Evolutionary conservation across 1,139 yeast species (phyloP).

Genomic region (Pichia sp.): DNA sequence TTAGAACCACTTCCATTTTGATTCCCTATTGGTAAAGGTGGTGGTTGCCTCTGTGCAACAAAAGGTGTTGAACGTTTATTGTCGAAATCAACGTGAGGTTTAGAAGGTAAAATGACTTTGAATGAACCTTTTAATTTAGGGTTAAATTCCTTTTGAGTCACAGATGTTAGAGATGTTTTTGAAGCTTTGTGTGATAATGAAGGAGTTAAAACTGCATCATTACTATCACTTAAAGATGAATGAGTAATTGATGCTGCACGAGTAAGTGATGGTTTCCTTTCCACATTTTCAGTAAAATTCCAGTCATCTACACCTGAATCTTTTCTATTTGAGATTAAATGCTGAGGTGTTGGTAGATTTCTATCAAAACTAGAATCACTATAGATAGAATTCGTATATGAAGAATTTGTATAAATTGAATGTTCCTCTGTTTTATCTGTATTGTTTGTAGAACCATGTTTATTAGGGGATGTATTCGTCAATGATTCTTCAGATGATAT

Average conservation of each 20-base stretch:
- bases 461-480: background rate
- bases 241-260: slow-evolving; percentile 26
- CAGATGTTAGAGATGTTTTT: background rate
- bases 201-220: slow-evolving; percentile 2
- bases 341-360: slow-evolving; percentile 58
- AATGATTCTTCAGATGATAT: slow-evolving; percentile 5
- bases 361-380: slow-evolving; percentile 37
- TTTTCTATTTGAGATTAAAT: slow-evolving; percentile 31
- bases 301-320: slow-evolving; percentile 47
- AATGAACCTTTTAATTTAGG: slow-evolving; percentile 34
- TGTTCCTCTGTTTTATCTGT: slow-evolving; percentile 13
- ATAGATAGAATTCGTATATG: slow-evolving; percentile 20
- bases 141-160: background rate
- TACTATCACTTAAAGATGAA: slow-evolving; percentile 19
- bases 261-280: slow-evolving; percentile 21
- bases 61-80: slow-evolving; percentile 73
- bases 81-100: slow-evolving; percentile 71
- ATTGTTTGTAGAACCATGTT: background rate
- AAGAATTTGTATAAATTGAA: slow-evolving; percentile 18
- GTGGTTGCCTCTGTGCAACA: slow-evolving; percentile 27
- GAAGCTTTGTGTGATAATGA: slow-evolving; percentile 6
- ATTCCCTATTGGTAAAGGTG: slow-evolving; percentile 23
- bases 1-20: background rate
- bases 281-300: slow-evolving; percentile 44
- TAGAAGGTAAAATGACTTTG: slow-evolving; percentile 58